Evolutionary conservation across 495 filamentous ascomycete genomes (phyloP).

Genomic region (Penicillium paxilli): DNA sequence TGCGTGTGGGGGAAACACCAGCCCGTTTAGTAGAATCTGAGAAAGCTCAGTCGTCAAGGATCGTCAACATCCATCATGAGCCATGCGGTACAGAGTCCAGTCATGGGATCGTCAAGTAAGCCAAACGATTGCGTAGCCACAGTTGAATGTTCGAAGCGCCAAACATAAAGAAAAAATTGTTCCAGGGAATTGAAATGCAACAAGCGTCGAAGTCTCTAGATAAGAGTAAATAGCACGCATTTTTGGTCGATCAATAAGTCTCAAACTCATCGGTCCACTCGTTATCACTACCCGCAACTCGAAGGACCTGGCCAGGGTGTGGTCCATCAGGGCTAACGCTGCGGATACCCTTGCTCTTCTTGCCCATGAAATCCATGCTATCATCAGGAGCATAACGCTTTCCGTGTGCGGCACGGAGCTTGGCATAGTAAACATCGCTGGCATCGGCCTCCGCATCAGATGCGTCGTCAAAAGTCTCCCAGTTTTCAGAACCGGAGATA

Average conservation of each 20-base stretch:
- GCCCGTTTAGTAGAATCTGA: conserved; percentile 12
- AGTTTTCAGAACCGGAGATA: conserved; percentile 85
- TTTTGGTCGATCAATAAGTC: conserved; percentile 34
- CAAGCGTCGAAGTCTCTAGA: neutral
- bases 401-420: conserved; percentile 63
- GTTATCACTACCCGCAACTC: conserved; percentile 47
- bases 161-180: conserved; percentile 2
- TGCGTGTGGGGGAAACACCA: conserved; percentile 13
- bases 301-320: conserved; percentile 38
- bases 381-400: conserved; percentile 65
- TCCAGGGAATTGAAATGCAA: conserved; percentile 9
- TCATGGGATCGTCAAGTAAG: conserved; percentile 26
- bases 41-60: conserved; percentile 21
- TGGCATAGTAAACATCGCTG: conserved; percentile 75
- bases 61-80: conserved; percentile 24
- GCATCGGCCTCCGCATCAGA: conserved; percentile 73
- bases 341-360: conserved; percentile 55
- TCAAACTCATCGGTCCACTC: conserved; percentile 54
- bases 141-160: conserved; percentile 19
- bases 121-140: conserved; percentile 22
- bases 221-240: conserved; percentile 1
- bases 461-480: conserved; percentile 87
- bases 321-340: conserved; percentile 47
- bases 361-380: conserved; percentile 48
- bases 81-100: conserved; percentile 24